phyloP scores from a whole-genome alignment of 257 asterid genomes.

The Euphrasia confusa region DNA sequence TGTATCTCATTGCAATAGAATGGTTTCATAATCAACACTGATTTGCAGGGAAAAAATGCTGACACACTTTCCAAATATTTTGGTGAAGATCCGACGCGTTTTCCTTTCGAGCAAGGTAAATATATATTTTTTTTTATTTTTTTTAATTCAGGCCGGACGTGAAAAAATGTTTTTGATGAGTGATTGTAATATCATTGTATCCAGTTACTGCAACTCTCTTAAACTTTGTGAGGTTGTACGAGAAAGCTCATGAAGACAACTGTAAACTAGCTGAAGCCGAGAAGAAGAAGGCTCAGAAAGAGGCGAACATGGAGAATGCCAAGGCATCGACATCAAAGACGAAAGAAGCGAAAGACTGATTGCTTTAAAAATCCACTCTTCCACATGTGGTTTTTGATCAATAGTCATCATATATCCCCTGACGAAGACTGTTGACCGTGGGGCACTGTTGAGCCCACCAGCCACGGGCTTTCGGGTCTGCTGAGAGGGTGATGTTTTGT shows the following conservation, averaged over 20 bases:
- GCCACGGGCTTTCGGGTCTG: constrained; percentile 3
- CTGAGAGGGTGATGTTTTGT: neutral
- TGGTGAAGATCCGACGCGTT: no score
- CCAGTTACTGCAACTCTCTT: constrained; percentile 92
- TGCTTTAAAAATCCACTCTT: neutral
- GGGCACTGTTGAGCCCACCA: neutral
- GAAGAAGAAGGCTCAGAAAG: constrained; percentile 78
- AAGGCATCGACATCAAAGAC: constrained; percentile 44
- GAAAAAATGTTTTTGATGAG: neutral
- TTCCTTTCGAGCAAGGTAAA: no score
- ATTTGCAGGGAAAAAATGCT: no score
- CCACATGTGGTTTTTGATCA: neutral
- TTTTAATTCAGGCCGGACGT: no score
- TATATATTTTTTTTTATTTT: no score
- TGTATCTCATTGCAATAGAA: no score
- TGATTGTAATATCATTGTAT: constrained; percentile 16
- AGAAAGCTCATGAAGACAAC: constrained; percentile 88
- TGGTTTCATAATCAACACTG: no score
- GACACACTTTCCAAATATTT: no score
- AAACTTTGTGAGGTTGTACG: constrained; percentile 87
- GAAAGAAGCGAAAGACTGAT: constrained; percentile 52
- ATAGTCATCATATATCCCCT: neutral
- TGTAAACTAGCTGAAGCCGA: constrained; percentile 80
- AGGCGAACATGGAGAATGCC: constrained; percentile 28
- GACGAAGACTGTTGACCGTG: neutral